Conservation (phyloP, 2,329 filamentous ascomycete genomes). For the Sclerotinia nivalis region DNA sequence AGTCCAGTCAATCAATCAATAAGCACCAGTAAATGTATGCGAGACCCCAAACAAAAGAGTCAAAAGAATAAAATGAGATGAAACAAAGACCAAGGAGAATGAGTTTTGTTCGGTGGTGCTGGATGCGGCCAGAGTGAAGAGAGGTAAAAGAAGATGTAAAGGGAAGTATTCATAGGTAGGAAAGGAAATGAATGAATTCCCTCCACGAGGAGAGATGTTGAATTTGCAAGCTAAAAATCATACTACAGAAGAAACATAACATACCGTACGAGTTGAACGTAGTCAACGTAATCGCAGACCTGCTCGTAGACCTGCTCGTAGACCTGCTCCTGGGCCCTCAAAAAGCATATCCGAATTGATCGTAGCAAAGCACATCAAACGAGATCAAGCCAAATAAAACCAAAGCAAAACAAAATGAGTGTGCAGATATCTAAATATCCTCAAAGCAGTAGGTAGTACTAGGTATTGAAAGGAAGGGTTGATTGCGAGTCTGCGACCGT, state of each 20-base stretch:
- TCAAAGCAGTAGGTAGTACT: background rate
- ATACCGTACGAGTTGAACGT: background rate
- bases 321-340: background rate
- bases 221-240: too few relatives aligned
- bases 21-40: background rate
- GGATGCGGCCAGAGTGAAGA: background rate
- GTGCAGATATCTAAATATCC: background rate
- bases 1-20: background rate
- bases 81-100: slow-evolving; percentile 6
- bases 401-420: background rate
- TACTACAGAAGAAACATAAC: background rate
- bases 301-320: background rate
- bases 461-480: background rate
- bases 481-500: background rate
- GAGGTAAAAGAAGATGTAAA: background rate
- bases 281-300: background rate
- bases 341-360: background rate
- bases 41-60: background rate
- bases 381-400: background rate
- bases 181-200: background rate
- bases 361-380: background rate
- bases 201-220: background rate
- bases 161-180: background rate
- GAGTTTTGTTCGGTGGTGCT: background rate
- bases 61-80: background rate